Conservation (phyloP, 306 rosid genomes). For the Cajanus cajan region DNA sequence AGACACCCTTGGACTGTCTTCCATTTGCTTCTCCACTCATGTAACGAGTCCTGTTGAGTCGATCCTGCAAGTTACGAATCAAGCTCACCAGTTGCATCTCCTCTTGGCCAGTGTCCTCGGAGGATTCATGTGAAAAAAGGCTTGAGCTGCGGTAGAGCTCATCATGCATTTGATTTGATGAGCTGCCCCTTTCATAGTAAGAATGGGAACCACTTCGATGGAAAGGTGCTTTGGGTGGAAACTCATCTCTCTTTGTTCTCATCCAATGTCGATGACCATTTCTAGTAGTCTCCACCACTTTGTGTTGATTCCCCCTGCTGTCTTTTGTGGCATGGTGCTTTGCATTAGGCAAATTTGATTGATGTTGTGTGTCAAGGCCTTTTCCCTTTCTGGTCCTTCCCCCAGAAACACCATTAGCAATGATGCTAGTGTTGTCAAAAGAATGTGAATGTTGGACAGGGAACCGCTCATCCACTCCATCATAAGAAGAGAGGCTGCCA, state of each 20-base stretch:
- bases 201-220: slow-evolving; percentile 32
- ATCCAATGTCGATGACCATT: slow-evolving; percentile 37
- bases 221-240: slow-evolving; percentile 44
- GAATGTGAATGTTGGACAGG: slow-evolving; percentile 28
- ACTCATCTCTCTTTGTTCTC: slow-evolving; percentile 45
- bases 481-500: slow-evolving; percentile 60
- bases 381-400: slow-evolving; percentile 48
- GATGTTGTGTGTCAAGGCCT: slow-evolving; percentile 36
- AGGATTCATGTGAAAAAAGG: slow-evolving; percentile 41
- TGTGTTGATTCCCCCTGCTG: slow-evolving; percentile 39
- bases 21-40: slow-evolving; percentile 37
- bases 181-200: slow-evolving; percentile 45
- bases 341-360: slow-evolving; percentile 37
- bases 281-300: slow-evolving; percentile 42
- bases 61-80: slow-evolving; percentile 61
- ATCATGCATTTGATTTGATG: slow-evolving; percentile 40
- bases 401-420: slow-evolving; percentile 35
- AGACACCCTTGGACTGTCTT: slow-evolving; percentile 36
- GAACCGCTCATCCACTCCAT: slow-evolving; percentile 49
- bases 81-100: slow-evolving; percentile 61
- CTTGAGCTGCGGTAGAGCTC: slow-evolving; percentile 45
- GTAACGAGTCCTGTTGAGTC: slow-evolving; percentile 47
- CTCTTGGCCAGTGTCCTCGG: slow-evolving; percentile 49
- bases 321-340: slow-evolving; percentile 41
- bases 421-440: slow-evolving; percentile 25